Evolutionary conservation across 2,329 filamentous ascomycete species (phyloP).

Genomic region (Talaromyces atroroseus): DNA sequence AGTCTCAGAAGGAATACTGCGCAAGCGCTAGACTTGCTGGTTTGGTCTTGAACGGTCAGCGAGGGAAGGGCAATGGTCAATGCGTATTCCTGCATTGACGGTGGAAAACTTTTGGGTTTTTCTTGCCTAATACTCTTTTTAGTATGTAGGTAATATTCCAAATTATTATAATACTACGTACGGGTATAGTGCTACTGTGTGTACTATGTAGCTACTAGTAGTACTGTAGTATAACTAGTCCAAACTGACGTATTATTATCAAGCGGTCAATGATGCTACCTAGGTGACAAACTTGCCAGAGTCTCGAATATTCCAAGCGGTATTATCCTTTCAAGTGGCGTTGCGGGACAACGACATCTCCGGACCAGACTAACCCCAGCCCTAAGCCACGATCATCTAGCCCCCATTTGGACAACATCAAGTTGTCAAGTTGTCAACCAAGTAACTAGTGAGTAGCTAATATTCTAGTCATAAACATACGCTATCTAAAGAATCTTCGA

Average conservation of each 20-base stretch:
- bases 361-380: not conserved
- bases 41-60: not conserved
- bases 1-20: too few species aligned
- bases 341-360: too few species aligned
- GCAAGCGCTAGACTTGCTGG: too few species aligned
- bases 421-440: too few species aligned
- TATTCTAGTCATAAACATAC: too few species aligned
- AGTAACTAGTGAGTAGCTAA: too few species aligned
- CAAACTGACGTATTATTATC: not conserved
- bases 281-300: not conserved
- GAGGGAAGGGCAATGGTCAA: too few species aligned
- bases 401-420: not conserved
- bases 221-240: not conserved
- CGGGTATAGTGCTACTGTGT: not conserved
- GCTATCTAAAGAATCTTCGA: slow-evolving; percentile 14
- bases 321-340: not conserved
- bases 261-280: not conserved
- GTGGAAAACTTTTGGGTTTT: too few species aligned
- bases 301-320: not conserved
- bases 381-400: not conserved
- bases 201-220: not conserved
- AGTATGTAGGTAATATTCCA: too few species aligned
- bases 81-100: not conserved
- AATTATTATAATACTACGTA: too few species aligned
- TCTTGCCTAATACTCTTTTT: too few species aligned